phyloP scores from a whole-genome alignment of 306 rosid genomes.

The Gleditsia sinensis region DNA sequence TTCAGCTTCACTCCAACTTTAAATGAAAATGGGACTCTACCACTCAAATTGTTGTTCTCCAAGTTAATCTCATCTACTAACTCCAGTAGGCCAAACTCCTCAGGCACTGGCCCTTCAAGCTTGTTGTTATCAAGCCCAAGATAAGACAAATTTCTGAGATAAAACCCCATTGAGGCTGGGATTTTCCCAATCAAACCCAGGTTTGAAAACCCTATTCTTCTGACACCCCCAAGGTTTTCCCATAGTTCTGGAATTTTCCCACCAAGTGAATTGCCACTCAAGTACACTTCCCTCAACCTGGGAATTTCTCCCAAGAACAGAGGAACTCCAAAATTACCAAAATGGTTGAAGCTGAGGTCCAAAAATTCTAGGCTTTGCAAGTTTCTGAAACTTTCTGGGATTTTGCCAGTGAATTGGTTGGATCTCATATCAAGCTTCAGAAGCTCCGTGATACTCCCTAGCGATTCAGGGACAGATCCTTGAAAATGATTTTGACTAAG shows the following conservation, averaged over 20 bases:
- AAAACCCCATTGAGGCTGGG: slow-evolving; percentile 70
- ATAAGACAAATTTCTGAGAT: slow-evolving; percentile 57
- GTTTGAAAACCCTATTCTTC: slow-evolving; percentile 61
- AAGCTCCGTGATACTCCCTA: slow-evolving; percentile 52
- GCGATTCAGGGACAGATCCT: slow-evolving; percentile 43
- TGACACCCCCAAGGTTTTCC: slow-evolving; percentile 57
- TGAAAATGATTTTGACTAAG: slow-evolving; percentile 53
- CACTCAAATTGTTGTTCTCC: slow-evolving; percentile 69
- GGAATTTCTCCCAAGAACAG: slow-evolving; percentile 52
- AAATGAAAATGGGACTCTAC: slow-evolving; percentile 49
- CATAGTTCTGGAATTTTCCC: slow-evolving; percentile 78
- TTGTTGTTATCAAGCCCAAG: slow-evolving; percentile 72
- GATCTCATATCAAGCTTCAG: slow-evolving; percentile 70
- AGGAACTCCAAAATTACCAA: slow-evolving; percentile 67
- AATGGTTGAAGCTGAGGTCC: slow-evolving; percentile 68
- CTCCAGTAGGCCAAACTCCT: slow-evolving; percentile 48
- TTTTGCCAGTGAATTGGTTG: slow-evolving; percentile 51
- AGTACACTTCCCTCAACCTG: slow-evolving; percentile 55
- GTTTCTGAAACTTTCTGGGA: slow-evolving; percentile 53
- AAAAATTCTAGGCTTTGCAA: slow-evolving; percentile 52
- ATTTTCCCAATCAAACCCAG: slow-evolving; percentile 64
- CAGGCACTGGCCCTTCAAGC: slow-evolving; percentile 63
- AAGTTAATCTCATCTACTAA: slow-evolving; percentile 50
- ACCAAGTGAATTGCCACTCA: slow-evolving; percentile 71
- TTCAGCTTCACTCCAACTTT: slow-evolving; percentile 47